Evolutionary conservation across 495 filamentous ascomycete species (phyloP).

Genomic region (Aspergillus cristatus): DNA sequence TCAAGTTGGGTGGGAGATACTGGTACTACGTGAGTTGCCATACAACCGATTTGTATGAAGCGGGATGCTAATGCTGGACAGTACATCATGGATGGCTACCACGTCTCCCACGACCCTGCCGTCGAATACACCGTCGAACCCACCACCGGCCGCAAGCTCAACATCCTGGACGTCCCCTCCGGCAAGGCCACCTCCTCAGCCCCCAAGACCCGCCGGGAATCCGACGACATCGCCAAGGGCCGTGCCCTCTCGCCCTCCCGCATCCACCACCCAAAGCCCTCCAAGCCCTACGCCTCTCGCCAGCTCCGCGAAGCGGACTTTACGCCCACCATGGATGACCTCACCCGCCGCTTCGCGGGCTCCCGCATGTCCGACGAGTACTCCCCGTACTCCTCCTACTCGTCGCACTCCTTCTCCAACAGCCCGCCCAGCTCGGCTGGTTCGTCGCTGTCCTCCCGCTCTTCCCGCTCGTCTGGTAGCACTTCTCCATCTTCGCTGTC

Average conservation of each 20-base stretch:
- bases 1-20: constrained; percentile 82
- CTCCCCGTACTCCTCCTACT: constrained; percentile 61
- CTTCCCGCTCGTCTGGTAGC: constrained; percentile 63
- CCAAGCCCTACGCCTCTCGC: constrained; percentile 74
- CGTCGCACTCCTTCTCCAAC: constrained; percentile 48
- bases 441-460: constrained; percentile 69
- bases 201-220: constrained; percentile 21
- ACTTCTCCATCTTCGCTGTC: constrained; percentile 62
- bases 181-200: constrained; percentile 26
- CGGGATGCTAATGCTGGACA: constrained; percentile 7
- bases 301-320: constrained; percentile 75
- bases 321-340: constrained; percentile 58
- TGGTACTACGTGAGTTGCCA: constrained; percentile 78
- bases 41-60: too few species aligned
- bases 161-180: constrained; percentile 59
- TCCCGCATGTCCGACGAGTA: constrained; percentile 64
- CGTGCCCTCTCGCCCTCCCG: constrained; percentile 78
- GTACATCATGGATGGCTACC: constrained; percentile 99
- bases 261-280: constrained; percentile 85
- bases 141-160: constrained; percentile 91
- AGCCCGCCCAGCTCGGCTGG: constrained; percentile 64
- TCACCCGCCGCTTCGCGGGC: constrained; percentile 62
- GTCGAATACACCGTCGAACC: constrained; percentile 85
- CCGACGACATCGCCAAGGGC: constrained; percentile 68
- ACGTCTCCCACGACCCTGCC: constrained; percentile 94